phyloP scores from a whole-genome alignment of 306 rosid genomes.

The Citrullus mucosospermus region DNA sequence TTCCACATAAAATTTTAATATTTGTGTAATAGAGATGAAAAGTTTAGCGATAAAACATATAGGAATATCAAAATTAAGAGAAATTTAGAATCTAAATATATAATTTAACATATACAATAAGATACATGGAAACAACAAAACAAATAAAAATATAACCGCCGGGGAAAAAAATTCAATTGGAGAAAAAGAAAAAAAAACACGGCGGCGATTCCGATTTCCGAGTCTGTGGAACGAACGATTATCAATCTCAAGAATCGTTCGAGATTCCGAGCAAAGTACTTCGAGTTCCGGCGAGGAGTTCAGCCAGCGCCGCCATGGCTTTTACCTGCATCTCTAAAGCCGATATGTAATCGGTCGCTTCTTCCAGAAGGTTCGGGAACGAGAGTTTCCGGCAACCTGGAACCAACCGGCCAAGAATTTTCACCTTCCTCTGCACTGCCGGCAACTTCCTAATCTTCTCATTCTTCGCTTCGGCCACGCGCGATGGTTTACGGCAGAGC shows the following conservation, averaged over 20 bases:
- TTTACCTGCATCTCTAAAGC: conserved; percentile 93
- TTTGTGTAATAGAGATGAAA: not conserved
- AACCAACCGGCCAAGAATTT: conserved; percentile 52
- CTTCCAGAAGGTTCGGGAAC: conserved; percentile 75
- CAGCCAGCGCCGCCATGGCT: conserved; percentile 60
- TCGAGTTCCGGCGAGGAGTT: conserved; percentile 25
- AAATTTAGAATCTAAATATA: not conserved
- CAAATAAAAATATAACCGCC: not conserved
- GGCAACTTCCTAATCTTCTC: conserved; percentile 22
- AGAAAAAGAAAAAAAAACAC: not conserved
- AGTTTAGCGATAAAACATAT: not conserved
- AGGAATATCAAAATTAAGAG: not conserved
- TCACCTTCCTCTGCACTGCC: conserved; percentile 46
- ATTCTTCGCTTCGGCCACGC: conserved; percentile 12
- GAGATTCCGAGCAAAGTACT: not conserved
- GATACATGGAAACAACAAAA: not conserved
- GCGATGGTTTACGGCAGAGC: conserved; percentile 18
- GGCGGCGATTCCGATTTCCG: not conserved
- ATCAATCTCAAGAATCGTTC: not conserved
- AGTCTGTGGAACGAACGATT: not conserved
- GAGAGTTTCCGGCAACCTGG: conserved; percentile 82
- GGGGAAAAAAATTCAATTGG: not conserved
- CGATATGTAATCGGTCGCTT: conserved; percentile 67
- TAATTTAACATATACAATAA: conserved; percentile 2
- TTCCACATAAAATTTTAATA: too few relatives aligned